phyloP scores from a whole-genome alignment of 495 filamentous ascomycete species.

The Bacidia gigantensis region DNA sequence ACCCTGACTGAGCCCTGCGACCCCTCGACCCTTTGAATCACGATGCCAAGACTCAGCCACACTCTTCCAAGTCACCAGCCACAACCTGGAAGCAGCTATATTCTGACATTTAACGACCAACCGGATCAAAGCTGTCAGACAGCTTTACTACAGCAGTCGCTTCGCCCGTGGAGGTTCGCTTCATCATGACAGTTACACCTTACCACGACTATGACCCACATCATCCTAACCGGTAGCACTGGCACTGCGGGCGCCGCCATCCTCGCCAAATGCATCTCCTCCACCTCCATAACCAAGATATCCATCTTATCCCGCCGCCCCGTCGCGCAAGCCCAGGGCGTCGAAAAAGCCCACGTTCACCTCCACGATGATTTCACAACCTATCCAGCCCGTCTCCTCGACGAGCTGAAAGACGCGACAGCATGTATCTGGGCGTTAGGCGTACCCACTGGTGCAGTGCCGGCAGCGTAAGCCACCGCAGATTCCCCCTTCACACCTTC shows the following conservation, averaged over 20 bases:
- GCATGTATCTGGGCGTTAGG: conserved; percentile 51
- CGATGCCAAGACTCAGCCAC: no score
- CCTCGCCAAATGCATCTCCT: conserved; percentile 42
- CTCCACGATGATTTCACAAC: conserved; percentile 43
- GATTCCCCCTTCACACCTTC: background rate
- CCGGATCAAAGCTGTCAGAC: no score
- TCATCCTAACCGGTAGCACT: conserved; percentile 51
- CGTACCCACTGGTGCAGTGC: conserved; percentile 34
- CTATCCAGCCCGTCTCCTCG: conserved; percentile 34
- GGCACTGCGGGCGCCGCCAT: conserved; percentile 45
- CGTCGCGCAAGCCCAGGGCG: conserved; percentile 8
- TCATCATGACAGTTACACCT: no score
- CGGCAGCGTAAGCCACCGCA: conserved; percentile 29
- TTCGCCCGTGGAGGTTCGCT: no score
- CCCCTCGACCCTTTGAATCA: no score
- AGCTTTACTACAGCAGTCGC: no score
- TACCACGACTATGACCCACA: conserved; percentile 24
- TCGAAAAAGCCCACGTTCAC: conserved; percentile 36
- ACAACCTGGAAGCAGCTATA: no score
- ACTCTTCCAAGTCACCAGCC: no score
- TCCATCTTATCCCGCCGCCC: background rate
- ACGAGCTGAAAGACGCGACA: conserved; percentile 38
- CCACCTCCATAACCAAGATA: conserved; percentile 13
- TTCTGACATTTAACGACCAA: no score
- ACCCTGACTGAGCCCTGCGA: no score